Evolutionary conservation across 108 stramenopile genomes (phyloP), one percentile per base, ranked within the genome.

Genomic region (Cyclostephanos tholiformis): DNA sequence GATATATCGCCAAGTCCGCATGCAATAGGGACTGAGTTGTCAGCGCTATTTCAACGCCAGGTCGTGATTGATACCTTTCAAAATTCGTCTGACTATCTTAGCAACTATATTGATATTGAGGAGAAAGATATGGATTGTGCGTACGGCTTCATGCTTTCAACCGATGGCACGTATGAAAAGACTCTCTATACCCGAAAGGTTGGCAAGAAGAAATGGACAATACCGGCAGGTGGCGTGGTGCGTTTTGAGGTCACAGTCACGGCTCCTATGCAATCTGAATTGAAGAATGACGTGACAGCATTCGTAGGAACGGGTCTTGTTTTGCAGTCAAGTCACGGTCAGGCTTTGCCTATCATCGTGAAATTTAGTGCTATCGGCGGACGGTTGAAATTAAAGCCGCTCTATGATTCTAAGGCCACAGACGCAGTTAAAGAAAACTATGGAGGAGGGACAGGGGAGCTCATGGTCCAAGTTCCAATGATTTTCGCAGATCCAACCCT

Each of bases 141-240:
- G 13, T 65, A 83, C 41, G 83, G 89, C 1, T 51, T 93, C 7
- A 69, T 89, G 20, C 30, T 89, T 17, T 88, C 92, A 29, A 79
- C 58, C 35, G 89, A 93, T 58, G 82, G 79, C 38, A 78, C 61
- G n/a, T 62, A 65, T 30, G 43, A 46, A n/a, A 65, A 79, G 8
- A 39, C 26, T 3, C 32, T 83, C n/a, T 61, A 56, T 1, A 70
- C 78, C 29, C 82, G 83, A 63, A 30, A 69, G 46, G 52, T 57
- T 44, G 52, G 46, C 14, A 51, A 51, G 30, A 74, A 57, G 60
- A 76, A 46, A n/a, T 65, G 88, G 44, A 65, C 60, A 56, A 83
- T 94, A 25, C 91, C 93, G 43, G 88, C 93, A 14, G 89, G 89
- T 12, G 89, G 85, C 20, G 70, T 72, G 35, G 88, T 82, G 38